Conservation (phyloP, 148 eudicot genomes). For the Chenopodium suecicum region DNA sequence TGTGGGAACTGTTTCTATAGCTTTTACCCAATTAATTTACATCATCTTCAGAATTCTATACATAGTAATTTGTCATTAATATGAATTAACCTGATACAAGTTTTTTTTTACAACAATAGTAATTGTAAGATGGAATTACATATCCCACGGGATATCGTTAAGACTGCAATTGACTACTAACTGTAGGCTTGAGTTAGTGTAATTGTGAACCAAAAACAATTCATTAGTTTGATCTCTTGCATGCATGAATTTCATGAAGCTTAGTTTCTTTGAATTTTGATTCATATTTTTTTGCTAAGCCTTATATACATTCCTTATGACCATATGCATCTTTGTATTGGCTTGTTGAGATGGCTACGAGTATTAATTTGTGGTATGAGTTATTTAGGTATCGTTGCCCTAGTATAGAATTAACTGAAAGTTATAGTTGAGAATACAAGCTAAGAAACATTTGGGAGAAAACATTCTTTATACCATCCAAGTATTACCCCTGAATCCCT, state of each 20-base stretch:
- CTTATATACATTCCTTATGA: neutral
- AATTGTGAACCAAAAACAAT: neutral
- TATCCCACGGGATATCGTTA: neutral
- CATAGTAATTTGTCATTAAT: no score
- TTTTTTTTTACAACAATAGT: neutral
- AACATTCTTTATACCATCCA: neutral
- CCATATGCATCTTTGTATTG: slow-evolving; percentile 6
- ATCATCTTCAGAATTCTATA: neutral
- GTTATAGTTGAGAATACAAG: slow-evolving; percentile 55
- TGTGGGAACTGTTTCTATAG: neutral
- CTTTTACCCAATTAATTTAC: neutral
- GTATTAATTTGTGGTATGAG: neutral
- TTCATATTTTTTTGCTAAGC: neutral
- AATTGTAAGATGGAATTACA: neutral
- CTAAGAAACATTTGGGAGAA: slow-evolving; percentile 61
- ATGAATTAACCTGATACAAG: neutral
- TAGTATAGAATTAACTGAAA: slow-evolving; percentile 61
- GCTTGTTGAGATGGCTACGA: neutral
- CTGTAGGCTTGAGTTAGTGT: neutral
- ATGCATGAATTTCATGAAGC: neutral
- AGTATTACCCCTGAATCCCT: neutral
- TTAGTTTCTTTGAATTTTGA: neutral
- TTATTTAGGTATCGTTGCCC: slow-evolving; percentile 74
- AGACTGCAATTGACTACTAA: neutral
- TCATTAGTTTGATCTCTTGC: neutral